Conservation (phyloP, 2,329 filamentous ascomycete species). For the Arthrobotrys iridis region DNA sequence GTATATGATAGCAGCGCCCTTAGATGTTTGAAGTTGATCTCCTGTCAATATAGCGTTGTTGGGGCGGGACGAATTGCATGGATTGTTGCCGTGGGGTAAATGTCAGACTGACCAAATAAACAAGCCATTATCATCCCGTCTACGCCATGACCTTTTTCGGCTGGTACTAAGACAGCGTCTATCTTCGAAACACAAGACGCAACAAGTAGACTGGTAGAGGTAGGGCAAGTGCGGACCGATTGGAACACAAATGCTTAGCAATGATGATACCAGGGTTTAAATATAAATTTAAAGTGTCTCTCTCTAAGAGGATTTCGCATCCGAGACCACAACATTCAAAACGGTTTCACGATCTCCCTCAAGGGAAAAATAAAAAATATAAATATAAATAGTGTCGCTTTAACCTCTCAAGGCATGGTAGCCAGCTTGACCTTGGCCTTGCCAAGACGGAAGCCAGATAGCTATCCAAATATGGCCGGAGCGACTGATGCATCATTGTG, state of each 20-base stretch:
- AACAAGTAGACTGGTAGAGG: background rate
- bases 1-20: too few species aligned
- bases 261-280: too few species aligned
- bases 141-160: background rate
- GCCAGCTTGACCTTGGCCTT: background rate
- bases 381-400: background rate
- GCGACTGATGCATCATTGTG: too few species aligned
- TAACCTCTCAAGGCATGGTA: background rate
- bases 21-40: background rate
- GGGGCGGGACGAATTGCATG: slow-evolving; percentile 10
- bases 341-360: background rate
- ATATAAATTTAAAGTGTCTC: too few species aligned
- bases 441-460: background rate
- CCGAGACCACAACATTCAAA: background rate
- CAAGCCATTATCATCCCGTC: too few species aligned
- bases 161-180: background rate
- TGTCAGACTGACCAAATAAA: slow-evolving; percentile 11
- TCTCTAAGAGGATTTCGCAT: background rate
- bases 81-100: slow-evolving; percentile 12
- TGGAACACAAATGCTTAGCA: background rate
- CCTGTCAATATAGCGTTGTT: background rate
- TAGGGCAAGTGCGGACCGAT: too few species aligned
- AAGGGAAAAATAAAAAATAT: background rate
- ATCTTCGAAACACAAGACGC: background rate
- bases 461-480: too few species aligned